Evolutionary conservation across 805 yeast genomes (phyloP), one percentile per base, ranked within the genome.

Genomic region (Ogataea kodamae): DNA sequence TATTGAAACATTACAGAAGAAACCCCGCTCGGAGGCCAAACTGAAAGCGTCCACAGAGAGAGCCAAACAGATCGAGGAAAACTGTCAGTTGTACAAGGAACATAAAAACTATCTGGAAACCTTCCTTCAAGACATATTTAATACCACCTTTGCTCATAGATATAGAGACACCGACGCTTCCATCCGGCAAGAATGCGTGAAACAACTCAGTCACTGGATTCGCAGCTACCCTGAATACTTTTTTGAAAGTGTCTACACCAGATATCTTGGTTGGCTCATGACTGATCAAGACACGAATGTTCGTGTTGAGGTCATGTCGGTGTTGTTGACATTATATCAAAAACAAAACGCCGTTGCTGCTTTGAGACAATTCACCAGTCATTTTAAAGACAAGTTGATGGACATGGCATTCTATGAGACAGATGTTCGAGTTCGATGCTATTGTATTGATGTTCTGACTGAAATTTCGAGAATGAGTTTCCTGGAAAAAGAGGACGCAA

Each of bases 231-330:
- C 95, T 0, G 88, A 81, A 37, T 61, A 67, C 34, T 87, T 83
- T 49, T 71, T 82, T 43, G 82, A 76, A 40, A 78, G 81, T 9
- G 64, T 78, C 1, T 85, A 78, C 49, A 65, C 87, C 43, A 72
- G 88, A 42, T 85, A 83, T 55, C 70, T 83, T 50, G 95, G 95
- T 4, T 83, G 94, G 94, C 64, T 85, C 20, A 61, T 89, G 25
- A 78, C 89, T n/a, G 96, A 88, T 51, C 64, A 75, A 2, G 69
- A 73, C 10, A 57, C 71, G 8, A 42, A 53, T 3, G 94, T 85
- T 1, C 69, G 95, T 45, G 53, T 67, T 6, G 87, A 83, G 46
- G 88, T 78, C 2, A 52, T 82, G 16, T 74, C 67, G 45, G 67
- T 71, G 4, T 59, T 88, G 26, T 54, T 64, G 9, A 76, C 63